Percentiles rank a stretch among this genome's conserved stretches.
These are phyloP conservation scores for Pezicula radicicola DNA, from an alignment of 2,329 filamentous ascomycete species.

Conservation along the genomic window DNA sequence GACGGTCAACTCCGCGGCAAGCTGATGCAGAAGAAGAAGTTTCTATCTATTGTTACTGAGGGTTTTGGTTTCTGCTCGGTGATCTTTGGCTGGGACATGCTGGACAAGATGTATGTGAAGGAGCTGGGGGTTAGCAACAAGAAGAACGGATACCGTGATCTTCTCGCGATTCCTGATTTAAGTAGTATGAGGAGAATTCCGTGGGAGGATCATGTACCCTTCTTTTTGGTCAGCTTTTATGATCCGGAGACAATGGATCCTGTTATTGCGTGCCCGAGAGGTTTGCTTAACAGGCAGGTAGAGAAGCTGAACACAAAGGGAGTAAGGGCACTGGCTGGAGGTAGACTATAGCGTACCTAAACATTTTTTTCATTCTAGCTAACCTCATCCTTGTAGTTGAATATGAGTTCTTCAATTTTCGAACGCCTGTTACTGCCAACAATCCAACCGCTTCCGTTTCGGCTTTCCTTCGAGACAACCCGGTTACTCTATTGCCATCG, in stretches of 20 bases:
- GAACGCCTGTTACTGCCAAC: constrained; percentile 50
- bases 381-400: constrained; percentile 56
- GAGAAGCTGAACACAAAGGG: constrained; percentile 65
- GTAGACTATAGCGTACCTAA: constrained; percentile 44
- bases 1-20: constrained; percentile 88
- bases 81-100: constrained; percentile 96
- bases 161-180: constrained; percentile 79
- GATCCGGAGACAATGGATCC: constrained; percentile 80
- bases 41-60: constrained; percentile 71
- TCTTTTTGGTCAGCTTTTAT: constrained; percentile 81
- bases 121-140: constrained; percentile 87
- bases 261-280: constrained; percentile 75
- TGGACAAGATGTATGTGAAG: constrained; percentile 82
- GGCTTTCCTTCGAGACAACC: constrained; percentile 69
- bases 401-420: constrained; percentile 94
- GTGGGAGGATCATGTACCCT: constrained; percentile 84
- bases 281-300: constrained; percentile 65
- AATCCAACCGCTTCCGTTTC: constrained; percentile 38
- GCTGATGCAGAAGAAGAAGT: constrained; percentile 89
- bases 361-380: not conserved
- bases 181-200: constrained; percentile 78
- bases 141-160: constrained; percentile 83
- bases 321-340: constrained; percentile 86
- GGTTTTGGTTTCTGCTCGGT: constrained; percentile 95
- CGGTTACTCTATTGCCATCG: constrained; percentile 68